A percentile compares a stretch with the other conserved stretches of the same genome.
Conservation (phyloP, 2,329 filamentous ascomycete species). For the Bipolaris bicolor region DNA sequence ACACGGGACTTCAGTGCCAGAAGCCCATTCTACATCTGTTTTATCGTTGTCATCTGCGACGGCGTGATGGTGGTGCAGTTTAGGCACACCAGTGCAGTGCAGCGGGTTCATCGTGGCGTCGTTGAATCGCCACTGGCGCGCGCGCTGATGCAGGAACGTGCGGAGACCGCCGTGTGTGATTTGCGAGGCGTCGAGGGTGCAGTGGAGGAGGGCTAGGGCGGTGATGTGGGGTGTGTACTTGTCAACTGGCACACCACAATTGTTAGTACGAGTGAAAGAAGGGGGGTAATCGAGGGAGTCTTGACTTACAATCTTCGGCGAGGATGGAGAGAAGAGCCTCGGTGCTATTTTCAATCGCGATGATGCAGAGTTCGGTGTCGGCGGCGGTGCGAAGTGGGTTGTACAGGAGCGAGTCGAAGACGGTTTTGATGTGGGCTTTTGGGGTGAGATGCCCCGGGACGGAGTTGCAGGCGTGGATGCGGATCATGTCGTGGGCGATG, state of each 20-base stretch:
- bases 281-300: background rate
- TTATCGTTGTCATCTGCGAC: background rate
- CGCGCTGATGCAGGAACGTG: slow-evolving; percentile 40
- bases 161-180: slow-evolving; percentile 32
- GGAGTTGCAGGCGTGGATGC: slow-evolving; percentile 64
- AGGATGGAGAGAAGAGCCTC: slow-evolving; percentile 65
- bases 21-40: slow-evolving; percentile 16
- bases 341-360: slow-evolving; percentile 73
- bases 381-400: slow-evolving; percentile 52
- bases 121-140: slow-evolving; percentile 43
- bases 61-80: background rate
- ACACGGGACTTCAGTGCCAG: slow-evolving; percentile 41
- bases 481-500: slow-evolving; percentile 61
- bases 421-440: slow-evolving; percentile 66
- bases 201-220: slow-evolving; percentile 43
- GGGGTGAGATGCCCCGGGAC: slow-evolving; percentile 65
- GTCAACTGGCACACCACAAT: slow-evolving; percentile 22
- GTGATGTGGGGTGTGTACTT: slow-evolving; percentile 33
- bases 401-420: slow-evolving; percentile 69
- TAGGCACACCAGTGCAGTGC: slow-evolving; percentile 35
- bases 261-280: background rate
- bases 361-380: slow-evolving; percentile 67
- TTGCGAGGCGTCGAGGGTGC: slow-evolving; percentile 26
- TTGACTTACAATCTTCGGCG: slow-evolving; percentile 59
- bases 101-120: slow-evolving; percentile 20